Evolutionary conservation across 2,329 filamentous ascomycete species (phyloP), one percentile per base, ranked within the genome.

Genomic region (Rhynchosporium secalis): DNA sequence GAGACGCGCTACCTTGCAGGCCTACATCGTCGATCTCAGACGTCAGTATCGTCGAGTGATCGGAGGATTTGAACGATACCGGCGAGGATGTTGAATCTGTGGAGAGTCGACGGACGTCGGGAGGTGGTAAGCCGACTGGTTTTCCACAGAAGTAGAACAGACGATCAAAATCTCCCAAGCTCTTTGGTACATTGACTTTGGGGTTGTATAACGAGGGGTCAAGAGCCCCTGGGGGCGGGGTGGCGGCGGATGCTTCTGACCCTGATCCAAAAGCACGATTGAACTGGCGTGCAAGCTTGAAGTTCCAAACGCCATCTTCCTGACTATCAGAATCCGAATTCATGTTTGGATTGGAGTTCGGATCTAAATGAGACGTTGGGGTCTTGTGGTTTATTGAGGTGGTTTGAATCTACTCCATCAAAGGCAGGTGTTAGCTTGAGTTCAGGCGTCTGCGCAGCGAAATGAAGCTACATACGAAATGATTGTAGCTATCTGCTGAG

Each of bases 91-190:
- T 31, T 7, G 57, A 59, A 31, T 62, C 65, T 5, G 49, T 54
- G 12, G 57, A 63, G n/a, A 51, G 54, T 46, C 58, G 62, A n/a
- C 43, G 48, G 15, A 47, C 56, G 28, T 41, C 51, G 7, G 55
- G 26, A 26, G 41, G 28, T 36, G 61, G 46, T 36, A 58, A 40
- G 26, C 61, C 59, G 13, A 65, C 49, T 46, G 67, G 63, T 33
- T 61, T 60, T 15, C 66, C 67, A 38, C 64, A 62, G 43, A 68
- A 66, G 28, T 46, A 4, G 46, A 65, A 69, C 20, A 69, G 28
- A 43, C 67, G 62, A 43, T 64, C 63, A 31, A 71, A 70, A 41
- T 71, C 68, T 31, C 69, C 69, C 29, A 71, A 41, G 20, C 60
- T 54, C 6, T 51, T 62, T 33, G 65, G 58, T 26, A 55, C 55